Conservation (phyloP, 306 rosid genomes). For the Cucumis cinereus region DNA sequence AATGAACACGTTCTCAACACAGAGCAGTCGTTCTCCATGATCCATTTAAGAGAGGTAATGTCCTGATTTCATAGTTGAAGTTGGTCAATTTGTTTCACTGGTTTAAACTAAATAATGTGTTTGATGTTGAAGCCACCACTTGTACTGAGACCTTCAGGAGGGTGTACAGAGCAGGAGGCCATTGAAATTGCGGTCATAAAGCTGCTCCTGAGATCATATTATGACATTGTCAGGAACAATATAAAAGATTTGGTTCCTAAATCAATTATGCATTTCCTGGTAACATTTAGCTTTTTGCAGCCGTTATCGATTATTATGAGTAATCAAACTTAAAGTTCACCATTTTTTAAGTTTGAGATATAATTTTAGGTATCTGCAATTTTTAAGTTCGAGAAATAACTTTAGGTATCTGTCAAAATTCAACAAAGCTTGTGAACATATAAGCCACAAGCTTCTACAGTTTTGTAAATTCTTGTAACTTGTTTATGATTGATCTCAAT, state of each 20-base stretch:
- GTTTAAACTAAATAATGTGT: neutral
- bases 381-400: neutral
- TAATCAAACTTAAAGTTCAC: neutral
- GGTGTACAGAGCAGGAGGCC: constrained; percentile 16
- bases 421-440: neutral
- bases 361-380: neutral
- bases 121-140: constrained; percentile 28
- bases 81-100: neutral
- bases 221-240: constrained; percentile 36
- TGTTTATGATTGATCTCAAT: constrained; percentile 1
- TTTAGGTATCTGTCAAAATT: neutral
- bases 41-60: constrained; percentile 31
- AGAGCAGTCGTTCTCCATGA: constrained; percentile 19
- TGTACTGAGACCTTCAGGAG: constrained; percentile 30
- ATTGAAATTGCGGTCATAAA: constrained; percentile 23
- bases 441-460: neutral
- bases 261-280: constrained; percentile 42
- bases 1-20: constrained; percentile 13
- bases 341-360: neutral
- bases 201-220: constrained; percentile 25
- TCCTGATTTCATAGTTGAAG: neutral
- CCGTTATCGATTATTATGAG: neutral
- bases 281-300: neutral
- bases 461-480: neutral
- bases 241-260: constrained; percentile 33